Evolutionary conservation across 805 yeast genomes (phyloP).

Genomic region (Starmerella geochares): DNA sequence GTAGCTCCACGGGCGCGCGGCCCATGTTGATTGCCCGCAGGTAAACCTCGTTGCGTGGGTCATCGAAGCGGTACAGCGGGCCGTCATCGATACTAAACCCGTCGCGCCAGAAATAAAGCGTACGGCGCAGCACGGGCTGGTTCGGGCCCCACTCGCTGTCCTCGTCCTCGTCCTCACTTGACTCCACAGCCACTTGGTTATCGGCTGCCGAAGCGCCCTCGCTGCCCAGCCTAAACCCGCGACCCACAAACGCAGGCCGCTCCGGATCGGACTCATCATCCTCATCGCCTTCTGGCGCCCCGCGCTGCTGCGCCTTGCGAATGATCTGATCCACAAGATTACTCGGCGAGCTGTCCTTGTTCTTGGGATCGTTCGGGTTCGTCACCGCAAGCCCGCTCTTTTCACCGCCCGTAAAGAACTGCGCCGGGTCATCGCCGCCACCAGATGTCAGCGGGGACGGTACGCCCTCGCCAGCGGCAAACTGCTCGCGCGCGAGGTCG

Average conservation of each 20-base stretch:
- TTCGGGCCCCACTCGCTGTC: conserved; percentile 21
- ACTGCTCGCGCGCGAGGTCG: conserved; percentile 23
- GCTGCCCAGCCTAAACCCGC: conserved; percentile 32
- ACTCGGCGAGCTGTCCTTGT: not conserved
- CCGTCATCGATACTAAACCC: conserved; percentile 96
- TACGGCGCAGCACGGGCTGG: conserved; percentile 56
- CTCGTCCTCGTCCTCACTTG: conserved; percentile 8
- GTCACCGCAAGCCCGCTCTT: conserved; percentile 69
- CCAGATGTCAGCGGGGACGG: not conserved
- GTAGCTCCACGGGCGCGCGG: conserved; percentile 74
- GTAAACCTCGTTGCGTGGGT: conserved; percentile 73
- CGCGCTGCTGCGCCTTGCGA: conserved; percentile 29
- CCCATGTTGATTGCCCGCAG: conserved; percentile 77
- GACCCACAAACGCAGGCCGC: conserved; percentile 24
- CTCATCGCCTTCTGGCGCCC: conserved; percentile 14
- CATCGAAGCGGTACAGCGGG: conserved; percentile 73
- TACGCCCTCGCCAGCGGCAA: conserved; percentile 1
- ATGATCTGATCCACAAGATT: conserved; percentile 32
- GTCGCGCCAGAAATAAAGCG: conserved; percentile 89
- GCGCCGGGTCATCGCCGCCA: conserved; percentile 32
- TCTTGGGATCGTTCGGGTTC: conserved; percentile 40
- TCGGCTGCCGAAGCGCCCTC: conserved; percentile 21
- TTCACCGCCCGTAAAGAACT: conserved; percentile 52
- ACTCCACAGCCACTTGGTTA: conserved; percentile 16
- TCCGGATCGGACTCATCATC: conserved; percentile 14